Evolutionary conservation across 345 rosid species (phyloP), one percentile per base, ranked within the genome.

Genomic region (Hevea brasiliensis): DNA sequence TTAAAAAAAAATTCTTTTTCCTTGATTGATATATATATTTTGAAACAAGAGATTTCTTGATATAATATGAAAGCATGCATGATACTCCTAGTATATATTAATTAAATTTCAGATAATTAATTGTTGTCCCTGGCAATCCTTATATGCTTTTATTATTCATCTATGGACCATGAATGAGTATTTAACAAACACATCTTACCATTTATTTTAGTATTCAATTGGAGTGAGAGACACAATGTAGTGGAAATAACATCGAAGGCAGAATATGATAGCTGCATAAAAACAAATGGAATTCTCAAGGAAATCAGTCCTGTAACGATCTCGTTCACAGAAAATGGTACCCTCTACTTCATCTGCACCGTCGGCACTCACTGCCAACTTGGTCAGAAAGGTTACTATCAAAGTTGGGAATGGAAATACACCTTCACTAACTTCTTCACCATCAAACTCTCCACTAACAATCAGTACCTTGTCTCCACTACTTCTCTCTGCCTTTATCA

Each of bases 121-220:
- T n/a, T n/a, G n/a, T n/a, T n/a, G n/a, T n/a, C n/a, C n/a, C n/a
- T n/a, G n/a, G n/a, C n/a, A n/a, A n/a, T n/a, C n/a, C n/a, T n/a
- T n/a, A n/a, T n/a, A n/a, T n/a, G n/a, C n/a, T n/a, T n/a, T n/a
- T n/a, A n/a, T n/a, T n/a, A n/a, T n/a, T n/a, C n/a, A n/a, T n/a
- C n/a, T n/a, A n/a, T n/a, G n/a, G n/a, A n/a, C n/a, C n/a, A n/a
- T n/a, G n/a, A n/a, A n/a, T n/a, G n/a, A n/a, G n/a, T n/a, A n/a
- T n/a, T n/a, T n/a, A n/a, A n/a, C n/a, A n/a, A n/a, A n/a, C n/a
- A n/a, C n/a, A n/a, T n/a, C n/a, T n/a, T n/a, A n/a, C n/a, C n/a
- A n/a, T n/a, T n/a, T n/a, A n/a, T n/a, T n/a, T 44, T 53, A 65
- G 70, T 45, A 27, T 66, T 66, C 54, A 45, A 14, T 10, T 66